Evolutionary conservation across 1,139 yeast genomes (phyloP).

Genomic region (Kodamaea plutei): DNA sequence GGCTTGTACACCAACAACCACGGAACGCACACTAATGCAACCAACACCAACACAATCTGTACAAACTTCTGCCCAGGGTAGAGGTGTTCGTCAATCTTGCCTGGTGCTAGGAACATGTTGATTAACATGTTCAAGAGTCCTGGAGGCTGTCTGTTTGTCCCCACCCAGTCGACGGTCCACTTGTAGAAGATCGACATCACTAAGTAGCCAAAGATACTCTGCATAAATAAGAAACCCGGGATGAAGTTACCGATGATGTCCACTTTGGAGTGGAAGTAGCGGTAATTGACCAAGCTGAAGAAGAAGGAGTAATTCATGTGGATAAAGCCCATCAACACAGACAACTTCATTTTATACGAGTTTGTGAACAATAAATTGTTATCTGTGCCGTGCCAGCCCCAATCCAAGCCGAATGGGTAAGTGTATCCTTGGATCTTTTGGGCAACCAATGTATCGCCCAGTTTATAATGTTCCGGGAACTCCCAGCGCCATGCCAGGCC

Average conservation of each 20-base stretch:
- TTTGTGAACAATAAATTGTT: constrained; percentile 86
- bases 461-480: constrained; percentile 61
- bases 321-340: constrained; percentile 88
- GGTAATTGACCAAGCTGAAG: constrained; percentile 79
- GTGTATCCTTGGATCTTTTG: constrained; percentile 50
- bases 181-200: constrained; percentile 82
- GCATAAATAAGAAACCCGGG: constrained; percentile 94
- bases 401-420: constrained; percentile 85
- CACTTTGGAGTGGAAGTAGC: constrained; percentile 67
- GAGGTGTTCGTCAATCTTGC: constrained; percentile 74
- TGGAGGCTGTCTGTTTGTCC: constrained; percentile 74
- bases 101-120: constrained; percentile 94
- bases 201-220: constrained; percentile 89
- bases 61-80: constrained; percentile 82
- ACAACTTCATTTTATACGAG: constrained; percentile 93
- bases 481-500: constrained; percentile 86
- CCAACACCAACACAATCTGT: constrained; percentile 66
- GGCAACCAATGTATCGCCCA: constrained; percentile 51
- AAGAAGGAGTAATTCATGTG: constrained; percentile 91
- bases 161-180: constrained; percentile 93
- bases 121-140: constrained; percentile 92
- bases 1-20: constrained; percentile 91
- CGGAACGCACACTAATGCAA: constrained; percentile 90
- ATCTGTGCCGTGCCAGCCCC: constrained; percentile 97
- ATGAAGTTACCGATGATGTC: constrained; percentile 91